These are phyloP conservation scores for Cicer yamashitae DNA, from an alignment of 306 rosid species.

Conservation along the genomic window DNA sequence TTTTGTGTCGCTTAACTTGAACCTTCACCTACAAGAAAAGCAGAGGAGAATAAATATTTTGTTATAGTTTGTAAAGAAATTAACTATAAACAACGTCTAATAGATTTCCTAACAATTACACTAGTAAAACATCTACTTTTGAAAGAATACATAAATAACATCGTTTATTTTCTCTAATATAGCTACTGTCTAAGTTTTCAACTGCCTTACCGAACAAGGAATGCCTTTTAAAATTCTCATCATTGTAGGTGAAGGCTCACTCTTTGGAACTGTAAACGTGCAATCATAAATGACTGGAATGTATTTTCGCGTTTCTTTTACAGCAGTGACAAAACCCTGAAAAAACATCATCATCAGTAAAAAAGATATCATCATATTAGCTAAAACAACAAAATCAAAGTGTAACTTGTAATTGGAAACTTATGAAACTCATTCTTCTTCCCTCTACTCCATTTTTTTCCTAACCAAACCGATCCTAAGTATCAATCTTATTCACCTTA, in stretches of 20 bases:
- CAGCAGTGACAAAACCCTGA: conserved; percentile 88
- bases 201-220: conserved; percentile 69
- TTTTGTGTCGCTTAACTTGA: conserved; percentile 69
- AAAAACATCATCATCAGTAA: conserved; percentile 1
- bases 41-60: not conserved
- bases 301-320: conserved; percentile 55
- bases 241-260: conserved; percentile 71
- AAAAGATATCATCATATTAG: not conserved
- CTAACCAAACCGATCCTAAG: not conserved
- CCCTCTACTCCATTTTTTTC: not conserved
- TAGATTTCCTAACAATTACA: not conserved
- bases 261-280: conserved; percentile 67
- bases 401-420: not conserved
- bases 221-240: conserved; percentile 67
- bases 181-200: conserved; percentile 36
- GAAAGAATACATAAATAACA: not conserved
- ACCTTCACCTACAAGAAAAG: conserved; percentile 62
- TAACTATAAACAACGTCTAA: not conserved
- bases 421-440: not conserved
- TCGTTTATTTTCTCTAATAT: conserved; percentile 24
- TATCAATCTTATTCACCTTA: conserved; percentile 57
- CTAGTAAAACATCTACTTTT: not conserved
- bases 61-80: not conserved
- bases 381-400: conserved; percentile 3
- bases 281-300: conserved; percentile 87